phyloP scores from a whole-genome alignment of 208 protist species.

The Trypanosoma boissoni region DNA sequence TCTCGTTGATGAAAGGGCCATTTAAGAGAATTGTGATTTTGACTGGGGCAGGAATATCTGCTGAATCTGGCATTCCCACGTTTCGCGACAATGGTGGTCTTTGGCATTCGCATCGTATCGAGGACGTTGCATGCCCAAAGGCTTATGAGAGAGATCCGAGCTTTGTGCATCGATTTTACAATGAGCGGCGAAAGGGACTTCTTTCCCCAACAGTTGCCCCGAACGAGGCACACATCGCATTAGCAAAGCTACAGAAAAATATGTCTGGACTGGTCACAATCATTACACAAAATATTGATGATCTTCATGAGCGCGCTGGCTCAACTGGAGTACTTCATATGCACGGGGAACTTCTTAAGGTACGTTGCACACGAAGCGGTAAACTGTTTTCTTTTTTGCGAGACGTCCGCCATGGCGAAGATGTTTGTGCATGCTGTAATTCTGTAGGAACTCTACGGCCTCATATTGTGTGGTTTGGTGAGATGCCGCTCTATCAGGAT shows the following conservation, averaged over 20 bases:
- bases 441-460: constrained; percentile 53
- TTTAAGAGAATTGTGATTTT: constrained; percentile 48
- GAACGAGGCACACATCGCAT: constrained; percentile 50
- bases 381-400: constrained; percentile 30
- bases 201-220: constrained; percentile 32
- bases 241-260: constrained; percentile 52
- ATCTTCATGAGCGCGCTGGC: constrained; percentile 72
- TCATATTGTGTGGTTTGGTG: constrained; percentile 84
- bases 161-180: constrained; percentile 71
- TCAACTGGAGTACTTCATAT: constrained; percentile 68
- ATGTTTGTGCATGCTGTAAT: constrained; percentile 46
- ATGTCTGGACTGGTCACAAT: constrained; percentile 31
- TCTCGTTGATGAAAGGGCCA: not conserved
- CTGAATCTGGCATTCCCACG: constrained; percentile 62
- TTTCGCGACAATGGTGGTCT: constrained; percentile 60
- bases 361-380: constrained; percentile 42
- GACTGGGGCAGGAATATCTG: constrained; percentile 76
- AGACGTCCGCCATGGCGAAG: constrained; percentile 32
- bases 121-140: constrained; percentile 58
- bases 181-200: constrained; percentile 43
- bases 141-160: constrained; percentile 43
- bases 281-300: constrained; percentile 80
- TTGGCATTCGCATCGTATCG: constrained; percentile 71
- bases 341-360: constrained; percentile 79
- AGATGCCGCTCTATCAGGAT: constrained; percentile 71